Conservation (phyloP, 352 stramenopile species). For the Aphanomyces stellatus region DNA sequence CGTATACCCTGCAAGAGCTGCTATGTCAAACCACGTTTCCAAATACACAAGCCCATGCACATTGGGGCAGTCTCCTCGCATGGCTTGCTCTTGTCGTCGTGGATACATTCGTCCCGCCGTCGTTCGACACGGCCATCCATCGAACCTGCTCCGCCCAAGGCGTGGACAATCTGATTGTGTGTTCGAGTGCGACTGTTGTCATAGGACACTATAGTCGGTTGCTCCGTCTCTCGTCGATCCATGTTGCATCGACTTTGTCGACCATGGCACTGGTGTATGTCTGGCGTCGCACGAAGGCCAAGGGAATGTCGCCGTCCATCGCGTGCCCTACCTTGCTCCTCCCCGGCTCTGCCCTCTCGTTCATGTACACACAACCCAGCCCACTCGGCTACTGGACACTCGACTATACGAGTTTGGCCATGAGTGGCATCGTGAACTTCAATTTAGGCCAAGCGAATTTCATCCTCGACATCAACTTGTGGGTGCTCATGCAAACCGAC, state of each 20-base stretch:
- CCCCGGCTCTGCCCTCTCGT: neutral
- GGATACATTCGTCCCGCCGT: neutral
- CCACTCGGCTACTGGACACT: neutral
- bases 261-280: neutral
- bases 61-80: neutral
- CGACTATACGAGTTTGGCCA: neutral
- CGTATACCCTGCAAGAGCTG: conserved; percentile 5
- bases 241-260: neutral
- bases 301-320: neutral
- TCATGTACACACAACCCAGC: neutral
- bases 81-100: neutral
- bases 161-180: neutral
- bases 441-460: neutral
- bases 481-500: neutral
- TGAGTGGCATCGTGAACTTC: neutral
- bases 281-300: neutral
- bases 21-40: neutral
- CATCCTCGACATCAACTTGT: neutral
- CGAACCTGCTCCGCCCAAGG: neutral
- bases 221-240: neutral
- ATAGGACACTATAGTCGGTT: neutral
- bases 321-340: neutral
- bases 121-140: neutral
- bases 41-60: neutral
- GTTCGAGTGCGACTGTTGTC: neutral